Conservation (phyloP, 2,329 filamentous ascomycete species). For the Colletotrichum sp. region DNA sequence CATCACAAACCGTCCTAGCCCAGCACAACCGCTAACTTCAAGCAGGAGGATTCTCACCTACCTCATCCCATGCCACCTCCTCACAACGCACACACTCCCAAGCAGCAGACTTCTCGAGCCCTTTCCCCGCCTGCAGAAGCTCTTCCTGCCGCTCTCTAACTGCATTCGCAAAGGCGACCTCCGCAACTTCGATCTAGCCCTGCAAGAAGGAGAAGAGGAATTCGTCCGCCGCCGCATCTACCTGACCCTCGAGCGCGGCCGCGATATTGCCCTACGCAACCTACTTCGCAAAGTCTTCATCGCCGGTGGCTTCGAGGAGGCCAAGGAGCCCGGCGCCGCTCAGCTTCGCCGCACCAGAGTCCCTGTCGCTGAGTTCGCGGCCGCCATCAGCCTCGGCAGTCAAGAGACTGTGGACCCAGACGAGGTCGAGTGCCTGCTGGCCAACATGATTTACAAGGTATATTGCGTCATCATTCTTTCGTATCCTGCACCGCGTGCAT, state of each 20-base stretch:
- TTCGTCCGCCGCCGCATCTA: conserved; percentile 95
- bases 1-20: not conserved
- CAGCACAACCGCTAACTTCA: not conserved
- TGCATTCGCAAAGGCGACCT: conserved; percentile 87
- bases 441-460: conserved; percentile 99
- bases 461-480: conserved; percentile 27
- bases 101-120: conserved; percentile 72
- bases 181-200: conserved; percentile 80
- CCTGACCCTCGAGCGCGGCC: conserved; percentile 87
- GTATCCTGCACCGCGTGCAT: not conserved
- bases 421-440: conserved; percentile 93
- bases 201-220: conserved; percentile 84
- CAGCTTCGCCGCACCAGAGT: conserved; percentile 77
- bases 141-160: conserved; percentile 79
- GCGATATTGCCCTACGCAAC: conserved; percentile 91
- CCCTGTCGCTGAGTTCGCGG: conserved; percentile 82
- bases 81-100: conserved; percentile 87
- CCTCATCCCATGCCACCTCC: conserved; percentile 88
- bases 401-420: conserved; percentile 77
- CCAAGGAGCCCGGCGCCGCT: conserved; percentile 70
- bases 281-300: conserved; percentile 91
- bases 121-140: conserved; percentile 75
- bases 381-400: conserved; percentile 79
- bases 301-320: conserved; percentile 79
- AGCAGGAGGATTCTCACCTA: conserved; percentile 88